Percentiles rank a stretch among this genome's conserved stretches.
Conservation (phyloP, 23 red algal species). For the Gracilaria domingensis region DNA sequence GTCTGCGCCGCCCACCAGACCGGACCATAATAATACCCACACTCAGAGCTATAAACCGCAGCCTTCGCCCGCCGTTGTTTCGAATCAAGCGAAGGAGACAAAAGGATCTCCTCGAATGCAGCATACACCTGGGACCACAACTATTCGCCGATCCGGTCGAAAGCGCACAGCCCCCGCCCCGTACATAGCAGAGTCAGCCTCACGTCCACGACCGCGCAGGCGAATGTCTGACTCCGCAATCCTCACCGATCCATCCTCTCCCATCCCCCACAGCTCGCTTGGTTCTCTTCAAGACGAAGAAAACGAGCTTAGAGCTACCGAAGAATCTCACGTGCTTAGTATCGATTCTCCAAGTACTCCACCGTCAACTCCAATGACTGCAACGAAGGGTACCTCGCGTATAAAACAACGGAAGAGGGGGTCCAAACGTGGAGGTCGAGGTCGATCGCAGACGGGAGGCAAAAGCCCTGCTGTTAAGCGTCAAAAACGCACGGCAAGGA, state of each 20-base stretch:
- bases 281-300: neutral
- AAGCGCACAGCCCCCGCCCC: constrained; percentile 7
- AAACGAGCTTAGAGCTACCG: neutral
- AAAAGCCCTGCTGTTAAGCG: constrained; percentile 22
- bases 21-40: neutral
- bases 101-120: neutral
- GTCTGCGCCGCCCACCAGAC: neutral
- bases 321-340: neutral
- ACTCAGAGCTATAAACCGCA: neutral
- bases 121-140: neutral
- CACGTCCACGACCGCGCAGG: constrained; percentile 13
- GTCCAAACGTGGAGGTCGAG: neutral
- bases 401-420: neutral
- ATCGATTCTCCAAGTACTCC: neutral
- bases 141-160: constrained; percentile 17
- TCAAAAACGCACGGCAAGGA: constrained; percentile 3
- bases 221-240: neutral
- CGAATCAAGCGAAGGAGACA: neutral
- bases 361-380: neutral
- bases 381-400: neutral
- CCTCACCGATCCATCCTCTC: neutral
- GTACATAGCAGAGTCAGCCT: constrained; percentile 30
- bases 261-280: neutral
- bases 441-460: neutral
- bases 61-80: neutral